Base-by-base conservation (phyloP, 31 red algal species). In the Asparagopsis taxiformis region DNA sequence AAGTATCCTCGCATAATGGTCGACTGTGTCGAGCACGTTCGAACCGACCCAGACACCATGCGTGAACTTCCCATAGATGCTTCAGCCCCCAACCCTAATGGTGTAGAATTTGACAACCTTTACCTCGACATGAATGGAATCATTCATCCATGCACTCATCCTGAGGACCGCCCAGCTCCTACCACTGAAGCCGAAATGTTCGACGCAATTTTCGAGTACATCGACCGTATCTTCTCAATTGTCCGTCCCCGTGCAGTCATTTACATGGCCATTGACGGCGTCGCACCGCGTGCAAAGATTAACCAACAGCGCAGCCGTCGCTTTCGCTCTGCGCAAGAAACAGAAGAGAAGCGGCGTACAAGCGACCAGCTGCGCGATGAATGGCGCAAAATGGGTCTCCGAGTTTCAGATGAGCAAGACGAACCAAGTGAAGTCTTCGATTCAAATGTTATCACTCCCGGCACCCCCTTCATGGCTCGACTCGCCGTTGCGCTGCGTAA, bases 41-140 rank as follows among this genome's bases (percentile, higher is more conserved):
- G 38, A 7, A 51, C 16, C 21, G 61, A 71, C 33, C 24, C 48
- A n/a, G 55, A 22, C 10, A 57, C 48, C n/a, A 68, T 65, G 2
- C 26, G 39, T 8, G 64, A 74, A n/a, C 32, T 48, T 13, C 82
- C 72, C 19, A 59, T 94, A 17, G 95, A 98, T 63, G 65, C 75
- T 6, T 71, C 79, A 19, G 37, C 51, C 15, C 72, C 90, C 0
- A 98, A 98, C 83, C 95, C 95, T 19, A 91, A 94, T 39, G 95
- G 95, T 20, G 44, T 78, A 17, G 91, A 94, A 80, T 91, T 66
- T 77, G 84, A 90, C 69, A 94, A 94, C 59, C 74, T 98, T 26
- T 98, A 98, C 68, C 53, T 98, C 20, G 95, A 98, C 70, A 89
- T 98, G 95, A 98, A 98, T 44, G 95, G 95, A 26, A 87, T 98